Evolutionary conservation across 352 stramenopile genomes (phyloP), one percentile per base, ranked within the genome.

Genomic region (Phytophthora palmivora): DNA sequence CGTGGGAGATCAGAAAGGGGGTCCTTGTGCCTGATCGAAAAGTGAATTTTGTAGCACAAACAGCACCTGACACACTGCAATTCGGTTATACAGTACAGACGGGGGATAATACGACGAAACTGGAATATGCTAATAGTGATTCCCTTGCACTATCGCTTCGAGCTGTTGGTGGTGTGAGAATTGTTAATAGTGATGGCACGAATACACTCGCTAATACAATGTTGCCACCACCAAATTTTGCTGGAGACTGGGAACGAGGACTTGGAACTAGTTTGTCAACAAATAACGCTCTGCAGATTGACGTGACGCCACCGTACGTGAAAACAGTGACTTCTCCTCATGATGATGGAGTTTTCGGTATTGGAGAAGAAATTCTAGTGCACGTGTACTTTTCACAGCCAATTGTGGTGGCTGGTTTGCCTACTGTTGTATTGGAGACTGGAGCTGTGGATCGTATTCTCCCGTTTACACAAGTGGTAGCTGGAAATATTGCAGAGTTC

Each of bases 61-160:
- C 63, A 3, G 45, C 72, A 3, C 61, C 76, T 0, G 68, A 64
- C 19, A 88, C 79, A 3, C 64, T 94, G 2, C 51, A 74, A 26
- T 96, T 96, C 37, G 44, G 18, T 9, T 95, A 96, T 52, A 83
- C 63, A 0, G 81, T 94, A 1, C 72, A 67, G 16, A 55, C 57
- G 10, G 85, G 85, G 0, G 86, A 96, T 63, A 82, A 78, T 10
- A 64, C 83, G 1, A 77, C 66, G 0, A 58, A 28, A 9, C 70
- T 96, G 6, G 87, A 91, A n/a, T 96, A 95, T 54, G 70, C 63
- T 6, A 81, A 67, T 45, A 84, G 74, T n/a, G 81, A 91, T 45
- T 73, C 84, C 1, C 61, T 94, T 5, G 46, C 53, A 15, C 63
- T 80, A 10, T 83, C 80, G 6, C 34, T 93, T 11, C 39, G 54